Evolutionary conservation across 345 rosid genomes (phyloP), one percentile per base, ranked within the genome.

Genomic region (Brassica juncea): DNA sequence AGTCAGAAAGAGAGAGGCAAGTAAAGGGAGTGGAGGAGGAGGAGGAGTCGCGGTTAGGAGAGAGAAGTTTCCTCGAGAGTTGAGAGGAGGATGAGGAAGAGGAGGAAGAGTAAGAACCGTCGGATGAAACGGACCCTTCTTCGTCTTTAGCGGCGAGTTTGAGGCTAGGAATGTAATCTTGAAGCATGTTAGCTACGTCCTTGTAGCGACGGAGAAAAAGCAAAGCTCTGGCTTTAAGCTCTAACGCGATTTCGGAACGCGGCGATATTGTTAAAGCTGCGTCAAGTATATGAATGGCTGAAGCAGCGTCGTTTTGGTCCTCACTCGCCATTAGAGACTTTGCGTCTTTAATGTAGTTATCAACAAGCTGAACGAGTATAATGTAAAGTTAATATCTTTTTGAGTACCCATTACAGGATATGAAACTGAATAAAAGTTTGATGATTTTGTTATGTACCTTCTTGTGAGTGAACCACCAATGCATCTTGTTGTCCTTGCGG

Each of bases 381-480:
- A 15, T 11, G 8, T 0, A 23, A 47, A 9, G 14, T 21, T 47
- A 16, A 61, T 28, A 4, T 11, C 10, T 34, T 64, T 32, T 39
- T 35, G 25, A 32, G 8, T 12, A 15, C 16, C 28, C 71, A 69
- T 52, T 35, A 37, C 0, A 37, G 15, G 27, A 15, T 27, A 71
- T 8, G 21, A 60, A 21, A 66, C 0, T 58, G 42, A 64, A 77
- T 8, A 39, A 39, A 31, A 71, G 47, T 15, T 64, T 15, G 55
- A 54, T 59, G 69, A 47, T 76, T 9, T 28, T 59, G 30, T 14
- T 49, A 2, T 21, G 52, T 77, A 90, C 99, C 97, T 88, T 94
- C 70, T 92, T 79, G 82, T 89, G 90, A 81, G 84, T 91, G 74
- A 91, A 92, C 99, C 99, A 94, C 97, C 97, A 91, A 81, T 86